Conservation (phyloP, 305 asterid genomes). For the Fraxinus dipetala region DNA sequence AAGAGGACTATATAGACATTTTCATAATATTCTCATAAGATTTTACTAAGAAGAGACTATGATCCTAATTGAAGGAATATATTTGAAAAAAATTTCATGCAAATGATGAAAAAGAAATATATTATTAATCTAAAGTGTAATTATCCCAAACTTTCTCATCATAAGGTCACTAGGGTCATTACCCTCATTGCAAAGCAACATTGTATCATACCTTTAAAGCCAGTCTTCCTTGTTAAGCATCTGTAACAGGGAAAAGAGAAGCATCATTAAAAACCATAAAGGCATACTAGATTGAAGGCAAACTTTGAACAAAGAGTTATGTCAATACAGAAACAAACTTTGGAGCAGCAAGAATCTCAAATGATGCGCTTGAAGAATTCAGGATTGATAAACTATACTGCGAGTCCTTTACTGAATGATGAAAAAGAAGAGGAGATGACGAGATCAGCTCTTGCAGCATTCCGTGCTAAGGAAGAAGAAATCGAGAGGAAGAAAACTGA, state of each 20-base stretch:
- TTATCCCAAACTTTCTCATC: background rate
- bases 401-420: slow-evolving; percentile 40
- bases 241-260: slow-evolving; percentile 35
- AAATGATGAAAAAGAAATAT: background rate
- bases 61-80: background rate
- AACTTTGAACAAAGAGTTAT: slow-evolving; percentile 14
- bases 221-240: slow-evolving; percentile 38
- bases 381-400: slow-evolving; percentile 30
- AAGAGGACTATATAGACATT: slow-evolving; percentile 2
- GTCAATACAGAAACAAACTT: slow-evolving; percentile 38
- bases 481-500: slow-evolving; percentile 59
- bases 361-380: slow-evolving; percentile 41
- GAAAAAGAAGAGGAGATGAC: slow-evolving; percentile 69
- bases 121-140: background rate
- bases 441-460: slow-evolving; percentile 53
- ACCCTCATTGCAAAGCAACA: slow-evolving; percentile 18
- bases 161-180: slow-evolving; percentile 25
- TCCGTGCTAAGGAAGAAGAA: slow-evolving; percentile 75
- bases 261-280: slow-evolving; percentile 39
- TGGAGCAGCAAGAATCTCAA: slow-evolving; percentile 25
- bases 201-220: slow-evolving; percentile 24
- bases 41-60: background rate
- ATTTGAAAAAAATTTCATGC: background rate
- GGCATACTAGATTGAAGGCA: slow-evolving; percentile 24
- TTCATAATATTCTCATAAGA: background rate